Evolutionary conservation across 345 rosid genomes (phyloP), one percentile per base, ranked within the genome.

Genomic region (Euphorbia peplus): DNA sequence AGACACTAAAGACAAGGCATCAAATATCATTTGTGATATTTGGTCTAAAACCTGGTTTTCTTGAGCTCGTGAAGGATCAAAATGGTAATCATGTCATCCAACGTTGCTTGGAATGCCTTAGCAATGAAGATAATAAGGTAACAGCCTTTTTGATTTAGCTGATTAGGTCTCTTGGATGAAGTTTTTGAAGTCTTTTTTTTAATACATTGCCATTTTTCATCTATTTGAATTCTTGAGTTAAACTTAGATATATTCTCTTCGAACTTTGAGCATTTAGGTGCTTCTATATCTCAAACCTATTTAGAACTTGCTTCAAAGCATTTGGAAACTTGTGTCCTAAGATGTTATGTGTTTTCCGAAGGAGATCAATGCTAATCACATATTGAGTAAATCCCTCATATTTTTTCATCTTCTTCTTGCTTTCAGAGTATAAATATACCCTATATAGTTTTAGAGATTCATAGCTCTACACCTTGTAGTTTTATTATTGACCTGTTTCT

Each of bases 51-150:
- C 83, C 86, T 68, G 93, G 93, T 24, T 76, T 85, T 75, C 73
- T 81, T 24, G 75, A 75, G 70, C 87, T 88, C 39, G 75, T 80
- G 55, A 85, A 70, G 72, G 91, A 90, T 75, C 75, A 86, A 67
- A 90, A 90, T 77, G 96, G 96, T 32, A 90, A 86, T 76, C 91
- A 90, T 80, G 93, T 90, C 47, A 67, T 90, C 1, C 93, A 88
- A 59, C 83, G 90, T 64, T 90, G 96, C 79, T 80, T 88, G 84
- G 76, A 82, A 18, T 77, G 83, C 51, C 81, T 90, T 64, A 65
- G 75, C 71, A 73, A 71, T 68, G 81, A 83, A 73, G 87, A 88
- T 65, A 84, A 83, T 59, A 76, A 77, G 88, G 93, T 88, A 53
- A 29, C 26, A 2, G 3, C 0, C 35, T n/a, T 58, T 65, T 21